phyloP scores from a whole-genome alignment of 257 asterid genomes.

The Salvia hispanica region DNA sequence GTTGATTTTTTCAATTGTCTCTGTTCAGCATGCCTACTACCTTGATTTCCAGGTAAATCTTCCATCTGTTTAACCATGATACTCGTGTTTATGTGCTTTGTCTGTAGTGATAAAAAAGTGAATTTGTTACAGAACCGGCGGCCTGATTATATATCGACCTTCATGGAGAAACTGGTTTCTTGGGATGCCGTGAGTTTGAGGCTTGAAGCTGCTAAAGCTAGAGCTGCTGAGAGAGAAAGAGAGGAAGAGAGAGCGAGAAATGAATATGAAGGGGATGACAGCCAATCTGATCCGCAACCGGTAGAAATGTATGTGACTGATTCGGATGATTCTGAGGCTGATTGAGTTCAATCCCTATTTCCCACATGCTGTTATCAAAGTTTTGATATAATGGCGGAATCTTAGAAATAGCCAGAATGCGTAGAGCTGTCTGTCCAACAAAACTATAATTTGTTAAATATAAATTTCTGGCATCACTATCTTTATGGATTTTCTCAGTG shows the following conservation, averaged over 20 bases:
- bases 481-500: no score
- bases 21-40: constrained; percentile 87
- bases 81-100: background rate
- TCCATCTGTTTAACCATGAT: background rate
- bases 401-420: no score
- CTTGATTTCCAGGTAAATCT: constrained; percentile 78
- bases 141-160: constrained; percentile 71
- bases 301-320: constrained; percentile 52
- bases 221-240: constrained; percentile 59
- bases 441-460: no score
- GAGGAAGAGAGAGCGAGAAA: constrained; percentile 46
- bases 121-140: constrained; percentile 63
- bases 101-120: constrained; percentile 14
- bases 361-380: constrained; percentile 22
- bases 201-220: constrained; percentile 80
- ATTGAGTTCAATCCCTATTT: constrained; percentile 39
- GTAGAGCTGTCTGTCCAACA: no score
- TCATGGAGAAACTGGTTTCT: constrained; percentile 90
- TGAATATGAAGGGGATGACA: constrained; percentile 45
- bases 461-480: no score
- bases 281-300: constrained; percentile 30
- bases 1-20: background rate
- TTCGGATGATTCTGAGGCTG: constrained; percentile 44
- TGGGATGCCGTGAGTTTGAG: constrained; percentile 87
- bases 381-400: constrained; percentile 8